phyloP scores from a whole-genome alignment of 164 flowering plant species.

The Magnolia officinalis region DNA sequence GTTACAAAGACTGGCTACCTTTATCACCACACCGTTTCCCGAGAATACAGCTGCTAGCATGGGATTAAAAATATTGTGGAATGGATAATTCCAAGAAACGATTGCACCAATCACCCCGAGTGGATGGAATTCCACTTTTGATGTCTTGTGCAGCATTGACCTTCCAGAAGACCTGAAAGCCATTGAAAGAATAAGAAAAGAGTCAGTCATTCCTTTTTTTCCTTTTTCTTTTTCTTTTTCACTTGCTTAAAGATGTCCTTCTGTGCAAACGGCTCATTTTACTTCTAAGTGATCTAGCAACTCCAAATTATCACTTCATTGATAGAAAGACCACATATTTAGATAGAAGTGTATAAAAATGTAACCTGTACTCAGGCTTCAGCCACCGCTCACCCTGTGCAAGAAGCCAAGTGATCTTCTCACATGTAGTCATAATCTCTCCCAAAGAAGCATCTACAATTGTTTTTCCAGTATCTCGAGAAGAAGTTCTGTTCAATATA shows the following conservation, averaged over 20 bases:
- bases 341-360: not conserved
- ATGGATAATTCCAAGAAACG: constrained; percentile 98
- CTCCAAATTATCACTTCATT: not conserved
- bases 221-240: too few relatives aligned
- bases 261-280: too few relatives aligned
- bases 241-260: too few relatives aligned
- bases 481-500: constrained; percentile 55
- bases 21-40: constrained; percentile 85
- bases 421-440: constrained; percentile 99
- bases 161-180: constrained; percentile 75
- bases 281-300: not conserved
- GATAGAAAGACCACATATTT: not conserved
- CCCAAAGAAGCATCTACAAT: constrained; percentile 98
- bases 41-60: constrained; percentile 97
- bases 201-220: not conserved
- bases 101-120: constrained; percentile 97
- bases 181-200: not conserved
- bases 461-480: constrained; percentile 98
- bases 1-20: constrained; percentile 37
- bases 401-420: constrained; percentile 95
- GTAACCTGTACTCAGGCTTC: constrained; percentile 89
- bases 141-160: constrained; percentile 85
- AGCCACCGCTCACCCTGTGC: constrained; percentile 95
- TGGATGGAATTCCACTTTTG: constrained; percentile 91
- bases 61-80: constrained; percentile 92